Evolutionary conservation across 768 basidiomycete species (phyloP).

Genomic region (Tephrocybe sp.): DNA sequence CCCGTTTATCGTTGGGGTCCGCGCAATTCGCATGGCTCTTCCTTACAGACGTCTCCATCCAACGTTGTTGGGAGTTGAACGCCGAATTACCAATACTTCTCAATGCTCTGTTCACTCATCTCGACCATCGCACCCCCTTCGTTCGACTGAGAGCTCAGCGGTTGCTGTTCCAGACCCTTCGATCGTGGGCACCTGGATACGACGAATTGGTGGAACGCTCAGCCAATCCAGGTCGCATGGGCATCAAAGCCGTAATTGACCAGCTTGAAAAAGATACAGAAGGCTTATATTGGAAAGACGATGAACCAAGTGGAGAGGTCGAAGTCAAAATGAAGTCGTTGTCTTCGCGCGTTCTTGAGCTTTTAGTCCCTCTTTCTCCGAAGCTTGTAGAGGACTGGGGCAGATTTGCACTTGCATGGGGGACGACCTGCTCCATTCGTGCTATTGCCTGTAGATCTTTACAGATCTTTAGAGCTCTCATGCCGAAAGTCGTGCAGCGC

Average conservation of each 20-base stretch:
- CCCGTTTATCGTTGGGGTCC: slow-evolving; percentile 69
- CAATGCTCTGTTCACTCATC: slow-evolving; percentile 77
- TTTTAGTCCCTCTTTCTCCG: slow-evolving; percentile 71
- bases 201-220: slow-evolving; percentile 68
- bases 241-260: slow-evolving; percentile 50
- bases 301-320: slow-evolving; percentile 53
- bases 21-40: slow-evolving; percentile 91
- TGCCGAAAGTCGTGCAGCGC: slow-evolving; percentile 65
- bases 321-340: slow-evolving; percentile 71
- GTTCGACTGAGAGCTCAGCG: slow-evolving; percentile 69
- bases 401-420: slow-evolving; percentile 77
- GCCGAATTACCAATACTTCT: slow-evolving; percentile 73
- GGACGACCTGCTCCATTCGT: slow-evolving; percentile 84
- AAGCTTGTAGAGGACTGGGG: slow-evolving; percentile 78
- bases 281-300: slow-evolving; percentile 69
- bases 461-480: slow-evolving; percentile 84
- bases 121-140: slow-evolving; percentile 74
- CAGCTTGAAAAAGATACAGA: slow-evolving; percentile 61
- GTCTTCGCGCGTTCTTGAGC: slow-evolving; percentile 61
- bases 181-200: slow-evolving; percentile 80
- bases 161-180: slow-evolving; percentile 85
- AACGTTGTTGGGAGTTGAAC: slow-evolving; percentile 74
- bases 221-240: slow-evolving; percentile 42
- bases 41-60: slow-evolving; percentile 72
- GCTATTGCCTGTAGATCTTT: slow-evolving; percentile 85